A percentile compares a stretch with the other conserved stretches of the same genome.
Conservation (phyloP, 768 basidiomycete species). For the Melanogaster broomeanus region DNA sequence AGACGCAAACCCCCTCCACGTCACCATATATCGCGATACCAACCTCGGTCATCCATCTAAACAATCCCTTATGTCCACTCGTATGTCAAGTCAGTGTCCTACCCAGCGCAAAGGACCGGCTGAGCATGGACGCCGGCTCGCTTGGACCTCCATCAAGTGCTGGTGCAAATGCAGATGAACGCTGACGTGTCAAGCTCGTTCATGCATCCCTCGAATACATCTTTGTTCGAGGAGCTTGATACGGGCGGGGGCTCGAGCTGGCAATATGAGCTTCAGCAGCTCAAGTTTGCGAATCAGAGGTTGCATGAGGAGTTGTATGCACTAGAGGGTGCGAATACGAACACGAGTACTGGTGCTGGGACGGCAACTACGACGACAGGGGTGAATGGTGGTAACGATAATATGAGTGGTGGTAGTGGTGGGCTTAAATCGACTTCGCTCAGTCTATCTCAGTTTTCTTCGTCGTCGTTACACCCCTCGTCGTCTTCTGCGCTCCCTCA, state of each 20-base stretch:
- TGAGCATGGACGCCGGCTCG: neutral
- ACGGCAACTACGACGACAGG: neutral
- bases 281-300: slow-evolving; percentile 69
- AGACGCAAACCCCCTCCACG: neutral
- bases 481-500: neutral
- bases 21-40: neutral
- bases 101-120: neutral
- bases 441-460: neutral
- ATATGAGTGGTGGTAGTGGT: too few relatives aligned
- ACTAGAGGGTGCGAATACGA: slow-evolving; percentile 33
- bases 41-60: slow-evolving; percentile 15
- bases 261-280: slow-evolving; percentile 91
- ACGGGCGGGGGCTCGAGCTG: slow-evolving; percentile 72
- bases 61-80: slow-evolving; percentile 24
- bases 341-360: neutral
- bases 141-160: neutral
- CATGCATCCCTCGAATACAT: slow-evolving; percentile 23
- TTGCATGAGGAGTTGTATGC: slow-evolving; percentile 57
- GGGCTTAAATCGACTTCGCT: neutral
- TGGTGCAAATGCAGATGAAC: neutral
- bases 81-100: slow-evolving; percentile 32
- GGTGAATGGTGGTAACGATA: too few relatives aligned
- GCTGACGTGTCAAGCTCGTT: slow-evolving; percentile 1
- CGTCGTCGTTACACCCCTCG: neutral
- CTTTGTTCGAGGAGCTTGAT: slow-evolving; percentile 77